Evolutionary conservation across 805 yeast species (phyloP).

Genomic region (Kluyveromyces wickerhamii): DNA sequence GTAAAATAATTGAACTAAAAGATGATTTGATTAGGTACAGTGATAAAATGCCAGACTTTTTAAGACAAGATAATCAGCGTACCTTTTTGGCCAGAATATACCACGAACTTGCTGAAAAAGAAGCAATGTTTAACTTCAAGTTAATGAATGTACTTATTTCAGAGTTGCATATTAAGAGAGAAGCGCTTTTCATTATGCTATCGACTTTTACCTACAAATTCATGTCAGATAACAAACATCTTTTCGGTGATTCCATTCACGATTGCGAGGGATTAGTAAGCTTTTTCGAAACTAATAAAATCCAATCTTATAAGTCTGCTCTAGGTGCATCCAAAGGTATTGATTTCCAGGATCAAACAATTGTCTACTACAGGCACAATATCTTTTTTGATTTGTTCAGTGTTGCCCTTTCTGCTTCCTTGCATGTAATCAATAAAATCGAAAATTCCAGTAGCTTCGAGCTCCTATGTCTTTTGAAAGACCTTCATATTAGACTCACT

Average conservation of each 20-base stretch:
- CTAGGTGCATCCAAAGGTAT: conserved; percentile 1
- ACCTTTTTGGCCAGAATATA: conserved; percentile 1
- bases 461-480: background rate
- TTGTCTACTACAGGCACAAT: background rate
- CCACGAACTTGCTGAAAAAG: conserved; percentile 4
- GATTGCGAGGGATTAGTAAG: background rate
- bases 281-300: background rate
- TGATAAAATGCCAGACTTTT: background rate
- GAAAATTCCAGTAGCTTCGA: conserved; percentile 10
- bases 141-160: conserved; percentile 2
- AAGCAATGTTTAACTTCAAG: background rate
- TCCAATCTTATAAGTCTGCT: background rate
- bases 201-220: conserved; percentile 17
- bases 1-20: conserved; percentile 13
- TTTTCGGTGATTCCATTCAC: conserved; percentile 5
- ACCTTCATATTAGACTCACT: background rate
- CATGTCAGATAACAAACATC: conserved; percentile 17
- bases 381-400: conserved; percentile 18
- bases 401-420: conserved; percentile 17
- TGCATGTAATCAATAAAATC: conserved; percentile 15
- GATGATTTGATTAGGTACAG: conserved; percentile 8
- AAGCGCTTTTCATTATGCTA: conserved; percentile 11
- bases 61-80: conserved; percentile 1
- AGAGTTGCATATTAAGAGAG: background rate
- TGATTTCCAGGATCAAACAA: conserved; percentile 1